Evolutionary conservation across 176 grass and related monocot species (phyloP).

Genomic region (Lolium rigidum): DNA sequence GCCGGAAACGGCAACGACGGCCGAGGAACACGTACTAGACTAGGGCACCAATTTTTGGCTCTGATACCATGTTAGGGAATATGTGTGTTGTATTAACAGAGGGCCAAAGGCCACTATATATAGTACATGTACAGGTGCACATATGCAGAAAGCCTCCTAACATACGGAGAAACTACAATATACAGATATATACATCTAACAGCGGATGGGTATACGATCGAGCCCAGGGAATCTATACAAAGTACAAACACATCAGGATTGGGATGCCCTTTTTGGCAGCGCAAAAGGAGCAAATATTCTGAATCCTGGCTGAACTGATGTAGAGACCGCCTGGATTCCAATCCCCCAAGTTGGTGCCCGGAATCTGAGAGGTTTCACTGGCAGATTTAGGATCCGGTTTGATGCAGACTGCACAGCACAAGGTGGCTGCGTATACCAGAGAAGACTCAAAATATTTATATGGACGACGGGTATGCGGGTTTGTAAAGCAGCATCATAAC

Average conservation of each 20-base stretch:
- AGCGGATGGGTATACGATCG: too few species aligned
- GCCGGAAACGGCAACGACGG: too few species aligned
- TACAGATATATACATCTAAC: too few species aligned
- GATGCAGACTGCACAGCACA: constrained; percentile 12
- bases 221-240: constrained; percentile 19
- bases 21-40: too few species aligned
- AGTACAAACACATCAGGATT: not conserved
- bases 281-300: constrained; percentile 38
- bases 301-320: constrained; percentile 29
- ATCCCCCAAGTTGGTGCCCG: constrained; percentile 34
- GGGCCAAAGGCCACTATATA: too few species aligned
- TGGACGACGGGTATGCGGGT: not conserved
- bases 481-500: not conserved
- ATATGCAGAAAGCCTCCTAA: too few species aligned
- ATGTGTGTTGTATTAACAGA: too few species aligned
- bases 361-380: constrained; percentile 34
- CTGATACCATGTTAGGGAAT: too few species aligned
- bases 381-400: constrained; percentile 48
- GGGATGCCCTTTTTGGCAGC: not conserved
- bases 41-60: too few species aligned
- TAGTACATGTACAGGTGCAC: too few species aligned
- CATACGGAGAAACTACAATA: too few species aligned
- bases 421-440: not conserved
- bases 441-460: constrained; percentile 17
- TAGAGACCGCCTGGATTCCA: constrained; percentile 44